These are phyloP conservation scores for Penicilliopsis zonata DNA, from an alignment of 495 filamentous ascomycete genomes.

Conservation along the genomic window DNA sequence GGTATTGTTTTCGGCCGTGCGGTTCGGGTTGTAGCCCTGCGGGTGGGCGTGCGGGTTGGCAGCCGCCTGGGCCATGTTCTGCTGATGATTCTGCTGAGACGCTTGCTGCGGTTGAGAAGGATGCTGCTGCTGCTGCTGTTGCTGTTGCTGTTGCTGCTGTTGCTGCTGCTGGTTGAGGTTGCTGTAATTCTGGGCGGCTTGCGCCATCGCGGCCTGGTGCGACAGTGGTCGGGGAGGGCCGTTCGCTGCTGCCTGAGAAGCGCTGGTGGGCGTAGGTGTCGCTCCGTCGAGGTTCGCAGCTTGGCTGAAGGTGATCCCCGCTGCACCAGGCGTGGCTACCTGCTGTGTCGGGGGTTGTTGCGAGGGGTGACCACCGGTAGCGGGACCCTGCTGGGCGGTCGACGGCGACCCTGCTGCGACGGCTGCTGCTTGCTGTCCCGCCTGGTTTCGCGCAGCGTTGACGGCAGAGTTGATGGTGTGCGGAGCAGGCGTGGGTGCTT, in stretches of 20 bases:
- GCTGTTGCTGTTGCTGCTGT: conserved; percentile 20
- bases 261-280: conserved; percentile 28
- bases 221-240: conserved; percentile 46
- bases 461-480: conserved; percentile 43
- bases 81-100: too few relatives aligned
- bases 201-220: conserved; percentile 48
- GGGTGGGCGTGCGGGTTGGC: conserved; percentile 39
- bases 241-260: conserved; percentile 23
- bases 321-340: conserved; percentile 27
- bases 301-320: conserved; percentile 25
- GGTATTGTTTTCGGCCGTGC: conserved; percentile 29
- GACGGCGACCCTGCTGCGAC: conserved; percentile 29
- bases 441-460: conserved; percentile 37
- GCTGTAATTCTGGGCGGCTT: conserved; percentile 47
- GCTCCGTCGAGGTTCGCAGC: conserved; percentile 21
- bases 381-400: conserved; percentile 24
- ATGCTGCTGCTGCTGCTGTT: conserved; percentile 15
- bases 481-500: conserved; percentile 30
- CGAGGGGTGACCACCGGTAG: conserved; percentile 7
- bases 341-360: conserved; percentile 18
- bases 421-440: too few relatives aligned
- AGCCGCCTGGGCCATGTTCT: conserved; percentile 19
- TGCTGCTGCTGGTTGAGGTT: conserved; percentile 19
- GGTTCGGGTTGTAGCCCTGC: conserved; percentile 37
- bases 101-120: too few relatives aligned